Evolutionary conservation across 23 red algal genomes (phyloP), one percentile per base, ranked within the genome.

Genomic region (Gracilariopsis chorda): DNA sequence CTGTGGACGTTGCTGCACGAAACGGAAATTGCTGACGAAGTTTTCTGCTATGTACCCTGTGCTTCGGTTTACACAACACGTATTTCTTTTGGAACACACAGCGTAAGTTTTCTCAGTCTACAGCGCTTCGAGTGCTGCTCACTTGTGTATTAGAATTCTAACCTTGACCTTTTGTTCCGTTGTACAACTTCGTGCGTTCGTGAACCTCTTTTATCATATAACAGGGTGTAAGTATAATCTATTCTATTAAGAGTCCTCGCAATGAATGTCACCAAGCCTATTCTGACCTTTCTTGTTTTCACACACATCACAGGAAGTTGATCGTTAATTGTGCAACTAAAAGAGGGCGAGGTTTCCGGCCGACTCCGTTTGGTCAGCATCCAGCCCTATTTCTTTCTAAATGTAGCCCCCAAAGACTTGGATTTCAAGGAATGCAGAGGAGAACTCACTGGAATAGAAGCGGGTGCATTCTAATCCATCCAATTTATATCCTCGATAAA

Each of bases 191-290:
- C 17, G 7, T 25, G 42, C 40, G 23, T 73, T 36, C 47, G 9
- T 1, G 42, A 5, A 47, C 23, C 4, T 37, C 47, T 5, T 25
- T 39, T 16, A 19, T 19, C 7, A 14, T 46, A 20, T 28, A 23
- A 73, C 32, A 73, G 67, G 67, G 67, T 46, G 67, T 73, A 73
- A 73, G 67, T 73, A 42, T 45, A 73, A 8, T n/a, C 13, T 73
- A 1, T 24, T 23, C 2, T 6, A 10, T 25, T 24, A 25, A 73
- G 0, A 44, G 8, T 4, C 16, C 67, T 73, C 39, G 47, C 67
- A 20, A 25, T 13, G 33, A 47, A 58, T 4, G 27, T 28, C 33
- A 7, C 34, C 34, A 19, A n/a, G n/a, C n/a, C n/a, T 30, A 19
- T 73, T 27, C 28, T 24, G 34, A 30, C 20, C 63, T 70, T 7